These are phyloP conservation scores for Magnolia changhungtana DNA, from an alignment of 164 flowering plant genomes.

Conservation along the genomic window DNA sequence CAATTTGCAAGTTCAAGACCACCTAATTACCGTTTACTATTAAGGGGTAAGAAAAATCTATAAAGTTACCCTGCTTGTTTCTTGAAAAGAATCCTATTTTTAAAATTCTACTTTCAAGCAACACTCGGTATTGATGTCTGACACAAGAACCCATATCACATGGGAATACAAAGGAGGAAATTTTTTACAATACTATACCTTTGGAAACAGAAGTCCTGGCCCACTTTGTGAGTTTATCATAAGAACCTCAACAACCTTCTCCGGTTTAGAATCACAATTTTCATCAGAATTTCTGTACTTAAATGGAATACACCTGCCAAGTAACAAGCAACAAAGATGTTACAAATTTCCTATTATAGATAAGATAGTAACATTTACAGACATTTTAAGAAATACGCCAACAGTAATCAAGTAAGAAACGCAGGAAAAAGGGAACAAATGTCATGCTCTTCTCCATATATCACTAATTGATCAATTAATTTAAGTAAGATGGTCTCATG, in stretches of 20 bases:
- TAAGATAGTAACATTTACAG: background rate
- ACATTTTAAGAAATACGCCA: background rate
- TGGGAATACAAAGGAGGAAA: background rate
- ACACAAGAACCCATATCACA: background rate
- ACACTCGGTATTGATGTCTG: background rate
- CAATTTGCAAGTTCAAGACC: background rate
- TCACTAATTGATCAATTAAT: too few relatives aligned
- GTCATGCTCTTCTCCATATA: too few relatives aligned
- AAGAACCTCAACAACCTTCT: conserved; percentile 61
- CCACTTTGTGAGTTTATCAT: conserved; percentile 84
- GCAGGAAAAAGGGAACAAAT: too few relatives aligned
- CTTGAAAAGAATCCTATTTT: background rate
- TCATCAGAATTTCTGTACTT: conserved; percentile 41
- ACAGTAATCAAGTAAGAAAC: background rate
- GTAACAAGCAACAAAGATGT: background rate
- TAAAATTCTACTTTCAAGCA: background rate
- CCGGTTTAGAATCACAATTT: conserved; percentile 26
- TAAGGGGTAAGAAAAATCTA: background rate
- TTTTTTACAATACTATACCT: conserved; percentile 37
- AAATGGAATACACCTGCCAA: conserved; percentile 71
- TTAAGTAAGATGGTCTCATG: too few relatives aligned
- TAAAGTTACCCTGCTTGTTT: background rate
- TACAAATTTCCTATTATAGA: too few relatives aligned
- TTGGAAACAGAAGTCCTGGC: conserved; percentile 84
- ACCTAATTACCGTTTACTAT: background rate